Evolutionary conservation across 129 eudicot species (phyloP), one percentile per base, ranked within the genome.

Genomic region (Apium graveolens): DNA sequence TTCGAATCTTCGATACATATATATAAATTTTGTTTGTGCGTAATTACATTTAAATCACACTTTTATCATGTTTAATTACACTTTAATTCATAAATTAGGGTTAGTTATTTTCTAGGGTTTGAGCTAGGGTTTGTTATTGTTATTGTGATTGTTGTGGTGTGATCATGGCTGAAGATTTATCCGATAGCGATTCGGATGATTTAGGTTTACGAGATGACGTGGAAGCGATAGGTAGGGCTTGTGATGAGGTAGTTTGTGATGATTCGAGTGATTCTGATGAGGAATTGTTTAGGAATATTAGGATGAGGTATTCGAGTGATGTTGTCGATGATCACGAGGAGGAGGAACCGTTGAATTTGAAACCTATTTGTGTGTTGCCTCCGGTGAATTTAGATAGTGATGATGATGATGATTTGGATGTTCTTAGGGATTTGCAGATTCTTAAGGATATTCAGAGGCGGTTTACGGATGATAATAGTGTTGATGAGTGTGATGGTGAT

Each of bases 351-450:
- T 60, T 85, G 35, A 41, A 48, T 51, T 78, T 80, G 85, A 86
- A 86, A 72, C 94, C 98, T 4, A 77, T 91, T 63, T 80, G 78
- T 29, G 79, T 84, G 8, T 79, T 86, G 43, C 83, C 83, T 45
- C 94, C 97, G 13, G 82, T 73, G 17, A 26, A 73, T 49, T 76
- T 79, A 14, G 83, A 86, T 55, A 73, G 72, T 11, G 76, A 66
- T 38, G 89, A 69, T 32, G 73, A 84, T 42, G 90, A 85, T 21
- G 98, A 91, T 87, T 89, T 84, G 32, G 93, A 93, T 76, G 87
- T 89, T 76, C 89, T 91, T 51, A 89, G 87, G 74, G 93, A 90
- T 12, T n/a, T n/a, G n/a, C n/a, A 93, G 78, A 88, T 89, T 76
- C 89, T 91, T 51, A 89, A 87, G 74, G 93, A 90, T 12, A 88